A percentile compares a stretch with the other conserved stretches of the same genome.
phyloP scores from a whole-genome alignment of 345 rosid species.

The Sonneratia alba region DNA sequence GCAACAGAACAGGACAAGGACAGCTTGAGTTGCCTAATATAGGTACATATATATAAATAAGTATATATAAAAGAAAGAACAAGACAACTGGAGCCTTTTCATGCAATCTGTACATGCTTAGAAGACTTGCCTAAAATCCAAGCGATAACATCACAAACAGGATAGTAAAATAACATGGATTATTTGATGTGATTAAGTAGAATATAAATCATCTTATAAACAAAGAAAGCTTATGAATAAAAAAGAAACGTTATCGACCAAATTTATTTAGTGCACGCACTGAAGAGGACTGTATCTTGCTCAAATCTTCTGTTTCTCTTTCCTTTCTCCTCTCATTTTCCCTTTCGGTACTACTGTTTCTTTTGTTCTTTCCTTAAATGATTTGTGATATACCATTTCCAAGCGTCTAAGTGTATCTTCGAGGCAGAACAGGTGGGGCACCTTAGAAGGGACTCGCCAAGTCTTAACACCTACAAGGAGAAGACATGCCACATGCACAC shows the following conservation, averaged over 20 bases:
- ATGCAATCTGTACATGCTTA: background rate
- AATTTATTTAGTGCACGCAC: no score
- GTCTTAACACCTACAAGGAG: background rate
- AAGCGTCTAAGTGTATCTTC: conserved; percentile 2
- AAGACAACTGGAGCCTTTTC: background rate
- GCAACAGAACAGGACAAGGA: background rate
- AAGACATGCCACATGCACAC: conserved; percentile 2
- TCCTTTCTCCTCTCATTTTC: background rate
- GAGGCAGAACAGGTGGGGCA: conserved; percentile 5
- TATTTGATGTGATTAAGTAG: no score
- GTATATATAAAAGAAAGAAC: background rate
- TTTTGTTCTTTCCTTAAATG: background rate
- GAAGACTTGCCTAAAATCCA: no score
- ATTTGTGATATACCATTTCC: conserved; percentile 1
- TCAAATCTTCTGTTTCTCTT: background rate
- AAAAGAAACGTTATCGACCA: no score
- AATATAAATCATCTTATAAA: no score
- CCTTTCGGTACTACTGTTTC: no score
- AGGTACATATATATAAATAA: no score
- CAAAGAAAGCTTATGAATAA: no score
- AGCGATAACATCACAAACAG: no score
- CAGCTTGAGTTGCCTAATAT: background rate
- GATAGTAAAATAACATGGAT: no score
- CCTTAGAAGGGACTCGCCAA: conserved; percentile 2
- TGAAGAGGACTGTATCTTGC: no score